Conservation (phyloP, 768 basidiomycete genomes). For the Infundibulicybe gibba region DNA sequence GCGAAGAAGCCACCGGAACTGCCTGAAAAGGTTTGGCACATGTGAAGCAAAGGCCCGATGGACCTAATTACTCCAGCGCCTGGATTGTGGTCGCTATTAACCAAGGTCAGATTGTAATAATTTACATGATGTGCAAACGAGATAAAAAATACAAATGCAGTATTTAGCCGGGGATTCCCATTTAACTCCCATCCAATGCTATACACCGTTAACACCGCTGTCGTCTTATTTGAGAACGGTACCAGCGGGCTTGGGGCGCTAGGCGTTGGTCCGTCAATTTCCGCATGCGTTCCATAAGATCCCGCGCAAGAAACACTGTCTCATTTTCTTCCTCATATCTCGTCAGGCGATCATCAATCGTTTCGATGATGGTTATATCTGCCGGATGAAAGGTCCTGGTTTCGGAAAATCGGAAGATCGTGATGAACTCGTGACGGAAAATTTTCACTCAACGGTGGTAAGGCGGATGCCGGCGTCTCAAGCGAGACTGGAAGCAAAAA, state of each 20-base stretch:
- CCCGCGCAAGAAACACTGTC: conserved; percentile 55
- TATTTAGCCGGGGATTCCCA: too few relatives aligned
- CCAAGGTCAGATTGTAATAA: too few relatives aligned
- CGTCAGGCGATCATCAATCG: conserved; percentile 41
- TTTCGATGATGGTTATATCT: conserved; percentile 49
- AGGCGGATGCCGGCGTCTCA: conserved; percentile 35
- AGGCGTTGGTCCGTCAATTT: conserved; percentile 29
- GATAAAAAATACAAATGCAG: too few relatives aligned
- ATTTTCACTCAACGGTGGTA: conserved; percentile 51
- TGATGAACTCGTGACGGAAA: conserved; percentile 59
- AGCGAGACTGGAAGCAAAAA: conserved; percentile 25
- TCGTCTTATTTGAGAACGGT: conserved; percentile 16
- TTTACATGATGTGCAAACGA: too few relatives aligned
- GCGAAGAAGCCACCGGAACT: too few relatives aligned
- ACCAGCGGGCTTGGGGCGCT: conserved; percentile 15
- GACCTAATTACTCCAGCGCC: too few relatives aligned
- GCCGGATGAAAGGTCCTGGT: conserved; percentile 41
- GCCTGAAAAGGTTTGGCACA: too few relatives aligned
- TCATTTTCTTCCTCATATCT: conserved; percentile 58
- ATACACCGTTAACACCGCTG: too few relatives aligned
- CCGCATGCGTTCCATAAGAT: conserved; percentile 41
- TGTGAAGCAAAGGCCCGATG: too few relatives aligned
- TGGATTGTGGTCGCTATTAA: too few relatives aligned
- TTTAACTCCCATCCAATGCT: too few relatives aligned
- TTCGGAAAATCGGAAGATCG: conserved; percentile 56